Evolutionary conservation across 2,329 filamentous ascomycete genomes (phyloP), one percentile per base, ranked within the genome.

Genomic region (Dactylella cylindrospora): DNA sequence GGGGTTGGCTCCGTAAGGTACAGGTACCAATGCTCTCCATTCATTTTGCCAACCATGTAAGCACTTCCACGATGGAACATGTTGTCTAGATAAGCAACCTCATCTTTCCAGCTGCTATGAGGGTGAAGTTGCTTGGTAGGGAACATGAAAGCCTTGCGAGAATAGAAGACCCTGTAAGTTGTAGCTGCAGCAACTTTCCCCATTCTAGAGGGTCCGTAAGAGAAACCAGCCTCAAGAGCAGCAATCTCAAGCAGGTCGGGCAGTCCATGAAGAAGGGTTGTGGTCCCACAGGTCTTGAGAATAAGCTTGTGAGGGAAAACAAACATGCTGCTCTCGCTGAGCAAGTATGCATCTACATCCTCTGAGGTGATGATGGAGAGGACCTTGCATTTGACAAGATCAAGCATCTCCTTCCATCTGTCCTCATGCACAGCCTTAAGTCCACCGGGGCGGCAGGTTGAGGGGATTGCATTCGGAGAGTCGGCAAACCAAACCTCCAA

Each of bases 11-110:
- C 88, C 9, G 93, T 97, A 70, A 97, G 84, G 76, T 98, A 98
- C 52, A 98, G 78, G 73, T 97, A 97, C 93, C 93, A 98, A 70
- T 98, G 93, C 73, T 98, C 93, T 57, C 93, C 91, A 69, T 98
- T 98, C 91, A 97, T 97, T 77, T 96, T 97, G 71, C 93, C 93
- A 67, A 98, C 94, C 90, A 97, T 95, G 74, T 98, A 98, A 44
- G 93, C 93, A 73, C 91, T 97, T 51, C 93, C 93, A 53, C 88
- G 85, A 64, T 86, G 79, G 72, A 98, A 96, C 74, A 90, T 88
- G 72, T 87, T 85, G 75, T 98, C 93, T 65, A 98, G 80, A 69
- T 85, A 95, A 70, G 85, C 86, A 70, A 97, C 91, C 73, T 98
- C 93, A 72, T 96, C 86, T 68, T 90, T 86, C 93, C 93, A 98